Percentiles rank a stretch among this genome's conserved stretches.
phyloP scores from a whole-genome alignment of 345 rosid genomes.

The Turnera subulata region DNA sequence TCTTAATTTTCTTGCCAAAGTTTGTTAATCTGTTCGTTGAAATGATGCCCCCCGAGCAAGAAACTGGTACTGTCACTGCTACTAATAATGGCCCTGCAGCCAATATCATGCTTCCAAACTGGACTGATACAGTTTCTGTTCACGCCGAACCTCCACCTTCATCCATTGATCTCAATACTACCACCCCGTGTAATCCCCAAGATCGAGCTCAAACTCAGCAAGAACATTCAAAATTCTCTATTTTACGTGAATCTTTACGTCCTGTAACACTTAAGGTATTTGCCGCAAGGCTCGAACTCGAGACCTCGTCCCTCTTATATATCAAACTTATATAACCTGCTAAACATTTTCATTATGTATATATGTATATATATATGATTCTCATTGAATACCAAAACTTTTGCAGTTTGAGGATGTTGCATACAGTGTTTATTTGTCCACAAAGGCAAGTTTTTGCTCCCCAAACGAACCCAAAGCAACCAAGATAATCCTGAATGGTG shows the following conservation, averaged over 20 bases:
- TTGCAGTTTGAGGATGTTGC: slow-evolving; percentile 76
- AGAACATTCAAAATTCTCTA: slow-evolving; percentile 35
- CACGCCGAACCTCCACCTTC: slow-evolving; percentile 46
- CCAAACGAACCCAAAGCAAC: slow-evolving; percentile 46
- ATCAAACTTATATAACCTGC: not conserved
- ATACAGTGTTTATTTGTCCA: slow-evolving; percentile 41
- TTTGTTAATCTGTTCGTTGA: not conserved
- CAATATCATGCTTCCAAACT: slow-evolving; percentile 21
- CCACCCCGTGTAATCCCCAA: slow-evolving; percentile 11
- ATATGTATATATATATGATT: not conserved
- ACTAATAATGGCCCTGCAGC: slow-evolving; percentile 2
- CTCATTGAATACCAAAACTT: too few relatives aligned
- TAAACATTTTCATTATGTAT: not conserved
- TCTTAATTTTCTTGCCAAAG: not conserved
- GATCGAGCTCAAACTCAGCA: slow-evolving; percentile 19
- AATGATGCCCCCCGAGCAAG: slow-evolving; percentile 71
- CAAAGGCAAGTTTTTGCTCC: slow-evolving; percentile 27
- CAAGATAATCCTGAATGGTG: slow-evolving; percentile 61
- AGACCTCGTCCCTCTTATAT: not conserved
- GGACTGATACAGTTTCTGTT: slow-evolving; percentile 38
- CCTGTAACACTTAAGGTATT: slow-evolving; percentile 80
- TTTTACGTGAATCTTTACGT: slow-evolving; percentile 47
- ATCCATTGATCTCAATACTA: slow-evolving; percentile 40
- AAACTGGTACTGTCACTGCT: slow-evolving; percentile 21
- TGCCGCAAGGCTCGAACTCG: too few relatives aligned